These are phyloP conservation scores for Zychaea mexicana DNA, from an alignment of 371 early-diverging fungal genomes.

Conservation along the genomic window DNA sequence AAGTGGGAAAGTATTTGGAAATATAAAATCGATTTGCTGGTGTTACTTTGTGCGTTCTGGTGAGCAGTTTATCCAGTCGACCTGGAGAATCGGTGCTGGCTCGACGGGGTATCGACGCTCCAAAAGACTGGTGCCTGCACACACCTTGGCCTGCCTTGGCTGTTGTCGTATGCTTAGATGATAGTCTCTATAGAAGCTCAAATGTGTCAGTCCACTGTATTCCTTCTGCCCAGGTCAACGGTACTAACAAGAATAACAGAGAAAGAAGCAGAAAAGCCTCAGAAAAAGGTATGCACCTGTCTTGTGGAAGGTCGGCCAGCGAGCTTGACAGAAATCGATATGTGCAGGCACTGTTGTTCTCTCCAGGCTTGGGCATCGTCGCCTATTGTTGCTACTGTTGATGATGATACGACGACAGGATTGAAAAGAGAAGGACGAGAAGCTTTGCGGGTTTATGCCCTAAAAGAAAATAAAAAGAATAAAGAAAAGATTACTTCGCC, in stretches of 20 bases:
- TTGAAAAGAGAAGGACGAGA: constrained; percentile 3
- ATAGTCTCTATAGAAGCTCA: neutral
- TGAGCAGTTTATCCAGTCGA: constrained; percentile 34
- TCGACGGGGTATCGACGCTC: constrained; percentile 43
- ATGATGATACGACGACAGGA: neutral
- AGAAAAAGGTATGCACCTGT: neutral
- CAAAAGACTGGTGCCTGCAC: neutral
- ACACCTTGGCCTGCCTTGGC: neutral
- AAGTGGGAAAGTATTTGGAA: constrained; percentile 7
- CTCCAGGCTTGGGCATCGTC: neutral
- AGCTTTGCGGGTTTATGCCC: neutral
- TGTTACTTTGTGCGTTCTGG: constrained; percentile 38
- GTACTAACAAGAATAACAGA: neutral
- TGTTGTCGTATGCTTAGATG: neutral
- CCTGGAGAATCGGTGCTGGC: constrained; percentile 50
- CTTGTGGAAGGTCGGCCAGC: neutral
- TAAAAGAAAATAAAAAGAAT: neutral
- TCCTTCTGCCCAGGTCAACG: neutral
- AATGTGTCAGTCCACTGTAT: neutral
- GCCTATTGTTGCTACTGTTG: neutral
- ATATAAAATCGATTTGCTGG: neutral
- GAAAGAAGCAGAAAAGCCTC: neutral
- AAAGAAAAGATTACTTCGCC: neutral
- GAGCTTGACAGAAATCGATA: constrained; percentile 3
- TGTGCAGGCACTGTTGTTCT: neutral